phyloP scores from a whole-genome alignment of 768 basidiomycete species.

The Lentinula aciculospora region DNA sequence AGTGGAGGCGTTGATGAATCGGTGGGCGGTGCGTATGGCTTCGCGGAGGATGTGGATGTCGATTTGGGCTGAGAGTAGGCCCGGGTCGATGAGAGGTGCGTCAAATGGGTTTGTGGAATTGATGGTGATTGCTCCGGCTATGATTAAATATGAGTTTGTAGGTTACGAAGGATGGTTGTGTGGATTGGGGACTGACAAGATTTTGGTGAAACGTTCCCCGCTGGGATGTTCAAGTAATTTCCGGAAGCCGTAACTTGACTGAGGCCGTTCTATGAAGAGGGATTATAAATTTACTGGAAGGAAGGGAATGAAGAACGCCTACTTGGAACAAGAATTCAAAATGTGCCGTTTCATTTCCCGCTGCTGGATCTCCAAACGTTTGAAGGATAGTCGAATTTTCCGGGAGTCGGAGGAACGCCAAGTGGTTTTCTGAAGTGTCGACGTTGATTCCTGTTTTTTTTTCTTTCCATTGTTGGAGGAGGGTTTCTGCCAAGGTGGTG shows the following conservation, averaged over 20 bases:
- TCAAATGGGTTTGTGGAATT: slow-evolving; percentile 35
- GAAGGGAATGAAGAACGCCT: slow-evolving; percentile 6
- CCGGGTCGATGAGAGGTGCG: slow-evolving; percentile 37
- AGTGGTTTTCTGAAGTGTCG: slow-evolving; percentile 14
- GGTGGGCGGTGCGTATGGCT: slow-evolving; percentile 12
- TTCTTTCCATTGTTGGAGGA: slow-evolving; percentile 22
- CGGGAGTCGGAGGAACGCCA: slow-evolving; percentile 22
- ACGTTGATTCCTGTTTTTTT: slow-evolving; percentile 24
- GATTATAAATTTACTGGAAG: background rate
- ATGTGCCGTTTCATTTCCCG: slow-evolving; percentile 27
- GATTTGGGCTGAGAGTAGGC: slow-evolving; percentile 24
- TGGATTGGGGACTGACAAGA: slow-evolving; percentile 17
- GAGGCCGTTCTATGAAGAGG: slow-evolving; percentile 6
- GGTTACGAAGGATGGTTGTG: background rate
- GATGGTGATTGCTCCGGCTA: slow-evolving; percentile 16
- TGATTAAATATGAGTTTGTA: background rate
- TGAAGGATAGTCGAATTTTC: slow-evolving; percentile 16
- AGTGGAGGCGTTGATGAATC: slow-evolving; percentile 16
- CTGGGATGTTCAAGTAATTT: background rate
- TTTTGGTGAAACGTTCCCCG: slow-evolving; percentile 18
- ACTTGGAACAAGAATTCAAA: slow-evolving; percentile 28
- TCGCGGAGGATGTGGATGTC: slow-evolving; percentile 19
- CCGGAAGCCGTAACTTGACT: background rate
- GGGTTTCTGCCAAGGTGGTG: slow-evolving; percentile 15
- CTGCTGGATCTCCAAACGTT: slow-evolving; percentile 21